A percentile compares a stretch with the other conserved stretches of the same genome.
Evolutionary conservation across 768 basidiomycete species (phyloP).

Genomic region (Cystofilobasidium macerans): DNA sequence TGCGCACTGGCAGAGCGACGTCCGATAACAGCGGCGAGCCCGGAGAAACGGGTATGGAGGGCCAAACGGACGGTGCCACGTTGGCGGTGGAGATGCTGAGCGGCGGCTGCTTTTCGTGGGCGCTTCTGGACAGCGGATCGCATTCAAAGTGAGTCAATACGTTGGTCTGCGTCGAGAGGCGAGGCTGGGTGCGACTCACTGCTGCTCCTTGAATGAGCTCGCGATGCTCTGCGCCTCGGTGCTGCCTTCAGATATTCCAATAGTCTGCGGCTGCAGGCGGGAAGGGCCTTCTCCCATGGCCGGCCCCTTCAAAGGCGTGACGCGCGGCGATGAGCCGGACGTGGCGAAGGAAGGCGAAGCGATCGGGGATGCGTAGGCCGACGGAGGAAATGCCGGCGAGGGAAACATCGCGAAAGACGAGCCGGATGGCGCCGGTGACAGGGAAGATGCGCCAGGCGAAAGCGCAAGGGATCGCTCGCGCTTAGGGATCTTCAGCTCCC

Average conservation of each 20-base stretch:
- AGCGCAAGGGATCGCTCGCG: background rate
- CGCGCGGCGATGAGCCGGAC: background rate
- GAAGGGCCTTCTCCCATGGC: background rate
- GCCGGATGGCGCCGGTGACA: constrained; percentile 21
- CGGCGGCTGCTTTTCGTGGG: background rate
- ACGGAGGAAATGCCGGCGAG: background rate
- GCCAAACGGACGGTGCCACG: background rate
- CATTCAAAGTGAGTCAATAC: background rate
- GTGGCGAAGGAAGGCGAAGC: background rate
- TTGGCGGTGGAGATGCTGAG: background rate
- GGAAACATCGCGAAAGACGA: constrained; percentile 28
- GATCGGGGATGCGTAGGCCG: background rate
- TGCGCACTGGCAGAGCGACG: background rate
- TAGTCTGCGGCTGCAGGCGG: background rate
- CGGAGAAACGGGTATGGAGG: background rate
- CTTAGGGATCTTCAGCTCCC: constrained; percentile 4
- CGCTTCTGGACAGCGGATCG: background rate
- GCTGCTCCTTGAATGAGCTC: background rate
- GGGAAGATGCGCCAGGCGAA: background rate
- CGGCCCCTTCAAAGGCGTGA: background rate
- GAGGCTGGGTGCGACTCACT: background rate
- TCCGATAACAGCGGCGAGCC: background rate
- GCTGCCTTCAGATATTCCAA: background rate
- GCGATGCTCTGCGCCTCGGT: background rate
- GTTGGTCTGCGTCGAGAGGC: too few species aligned